phyloP scores from a whole-genome alignment of 2,329 filamentous ascomycete species.

The Nigrograna mackinnonii region DNA sequence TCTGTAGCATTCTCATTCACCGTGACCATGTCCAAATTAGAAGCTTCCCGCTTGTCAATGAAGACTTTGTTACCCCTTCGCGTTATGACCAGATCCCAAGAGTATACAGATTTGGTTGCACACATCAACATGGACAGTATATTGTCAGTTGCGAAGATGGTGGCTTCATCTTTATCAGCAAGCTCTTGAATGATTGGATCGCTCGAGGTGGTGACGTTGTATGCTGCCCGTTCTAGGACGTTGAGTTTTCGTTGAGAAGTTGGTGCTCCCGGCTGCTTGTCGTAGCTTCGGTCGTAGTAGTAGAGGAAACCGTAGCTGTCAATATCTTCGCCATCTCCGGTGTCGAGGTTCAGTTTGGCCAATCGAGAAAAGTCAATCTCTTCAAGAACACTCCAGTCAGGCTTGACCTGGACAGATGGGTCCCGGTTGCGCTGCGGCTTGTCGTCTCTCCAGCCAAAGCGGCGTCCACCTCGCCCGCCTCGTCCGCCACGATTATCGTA shows the following conservation, averaged over 20 bases:
- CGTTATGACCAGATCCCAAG: constrained; percentile 95
- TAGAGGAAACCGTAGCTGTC: constrained; percentile 97
- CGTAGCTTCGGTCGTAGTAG: constrained; percentile 95
- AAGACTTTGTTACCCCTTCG: constrained; percentile 96
- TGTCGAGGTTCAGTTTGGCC: constrained; percentile 92
- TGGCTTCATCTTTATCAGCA: constrained; percentile 92
- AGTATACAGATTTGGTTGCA: constrained; percentile 92
- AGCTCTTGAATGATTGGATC: constrained; percentile 97
- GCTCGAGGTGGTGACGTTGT: constrained; percentile 96
- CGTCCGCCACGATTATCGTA: constrained; percentile 71
- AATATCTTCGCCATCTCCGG: constrained; percentile 91
- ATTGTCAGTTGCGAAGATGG: constrained; percentile 95
- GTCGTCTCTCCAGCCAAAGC: constrained; percentile 99
- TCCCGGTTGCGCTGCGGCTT: constrained; percentile 97
- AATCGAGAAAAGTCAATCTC: constrained; percentile 98
- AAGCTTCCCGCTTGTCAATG: constrained; percentile 97
- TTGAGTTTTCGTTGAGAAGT: constrained; percentile 84
- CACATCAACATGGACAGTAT: constrained; percentile 99
- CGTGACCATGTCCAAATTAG: constrained; percentile 93
- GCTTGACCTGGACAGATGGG: constrained; percentile 92
- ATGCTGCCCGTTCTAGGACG: constrained; percentile 89
- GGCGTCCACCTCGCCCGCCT: constrained; percentile 74
- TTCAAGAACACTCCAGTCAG: constrained; percentile 93
- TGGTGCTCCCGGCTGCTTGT: constrained; percentile 87
- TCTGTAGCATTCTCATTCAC: constrained; percentile 99